Evolutionary conservation across 257 asterid species (phyloP).

Genomic region (Salvia hispanica): DNA sequence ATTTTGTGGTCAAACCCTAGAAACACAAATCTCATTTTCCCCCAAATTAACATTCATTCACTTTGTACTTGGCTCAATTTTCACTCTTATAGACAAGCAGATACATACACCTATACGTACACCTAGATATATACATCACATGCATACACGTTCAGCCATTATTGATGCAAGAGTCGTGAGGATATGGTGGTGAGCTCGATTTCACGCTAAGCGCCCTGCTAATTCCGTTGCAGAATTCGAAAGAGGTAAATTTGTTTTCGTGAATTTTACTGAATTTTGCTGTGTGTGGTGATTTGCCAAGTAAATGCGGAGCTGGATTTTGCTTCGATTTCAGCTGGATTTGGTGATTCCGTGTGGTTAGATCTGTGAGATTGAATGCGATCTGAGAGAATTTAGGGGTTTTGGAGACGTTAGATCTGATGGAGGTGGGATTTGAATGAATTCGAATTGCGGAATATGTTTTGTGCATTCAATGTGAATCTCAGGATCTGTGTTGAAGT

Average conservation of each 20-base stretch:
- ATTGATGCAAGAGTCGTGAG: conserved; percentile 29
- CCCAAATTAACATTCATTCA: conserved; percentile 29
- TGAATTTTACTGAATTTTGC: conserved; percentile 13
- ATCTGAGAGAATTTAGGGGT: conserved; percentile 33
- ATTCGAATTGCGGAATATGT: conserved; percentile 27
- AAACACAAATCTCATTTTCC: conserved; percentile 34
- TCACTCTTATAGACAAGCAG: not conserved
- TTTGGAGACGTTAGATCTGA: conserved; percentile 47
- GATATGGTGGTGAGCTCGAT: conserved; percentile 40
- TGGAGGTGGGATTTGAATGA: conserved; percentile 25
- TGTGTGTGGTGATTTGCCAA: not conserved
- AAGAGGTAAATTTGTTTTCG: conserved; percentile 25
- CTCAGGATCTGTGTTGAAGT: conserved; percentile 35
- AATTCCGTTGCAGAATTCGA: conserved; percentile 26
- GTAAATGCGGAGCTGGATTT: conserved; percentile 19
- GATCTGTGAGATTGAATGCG: conserved; percentile 44
- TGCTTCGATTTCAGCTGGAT: conserved; percentile 35
- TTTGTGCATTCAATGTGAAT: conserved; percentile 22
- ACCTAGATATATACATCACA: conserved; percentile 37
- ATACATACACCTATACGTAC: conserved; percentile 16
- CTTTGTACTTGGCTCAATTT: conserved; percentile 30
- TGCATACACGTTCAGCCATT: conserved; percentile 46
- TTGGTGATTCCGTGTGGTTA: conserved; percentile 27
- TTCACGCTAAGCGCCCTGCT: conserved; percentile 34
- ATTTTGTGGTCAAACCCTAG: conserved; percentile 35